Conservation (phyloP, 1,284 basidiomycete genomes). For the Melampsora occidentalis region DNA sequence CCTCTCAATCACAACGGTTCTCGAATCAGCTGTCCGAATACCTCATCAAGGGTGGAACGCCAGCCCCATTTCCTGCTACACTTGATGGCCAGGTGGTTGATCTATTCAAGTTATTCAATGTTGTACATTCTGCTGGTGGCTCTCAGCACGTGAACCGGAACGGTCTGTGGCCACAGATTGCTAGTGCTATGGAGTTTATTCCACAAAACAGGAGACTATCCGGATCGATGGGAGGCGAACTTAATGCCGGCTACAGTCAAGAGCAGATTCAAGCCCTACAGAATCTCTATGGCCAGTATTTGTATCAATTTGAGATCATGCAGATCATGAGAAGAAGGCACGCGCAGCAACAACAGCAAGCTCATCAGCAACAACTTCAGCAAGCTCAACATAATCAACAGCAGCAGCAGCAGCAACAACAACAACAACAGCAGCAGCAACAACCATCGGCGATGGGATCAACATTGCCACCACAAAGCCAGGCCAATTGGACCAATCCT, state of each 20-base stretch:
- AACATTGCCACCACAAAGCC: constrained; percentile 1
- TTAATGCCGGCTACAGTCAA: constrained; percentile 1
- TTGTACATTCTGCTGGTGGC: constrained; percentile 19
- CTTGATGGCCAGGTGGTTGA: constrained; percentile 31
- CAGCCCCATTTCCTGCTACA: constrained; percentile 27
- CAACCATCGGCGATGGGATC: constrained; percentile 16
- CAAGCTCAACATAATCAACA: constrained; percentile 13
- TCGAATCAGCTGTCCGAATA: constrained; percentile 21
- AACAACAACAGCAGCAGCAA: constrained; percentile 15
- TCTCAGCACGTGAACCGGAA: constrained; percentile 1
- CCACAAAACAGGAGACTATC: constrained; percentile 24
- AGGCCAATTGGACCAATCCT: neutral
- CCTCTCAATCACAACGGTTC: constrained; percentile 19
- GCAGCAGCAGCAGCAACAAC: constrained; percentile 23
- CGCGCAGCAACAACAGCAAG: constrained; percentile 25
- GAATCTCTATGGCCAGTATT: constrained; percentile 28
- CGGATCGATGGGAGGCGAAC: neutral
- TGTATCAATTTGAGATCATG: constrained; percentile 24
- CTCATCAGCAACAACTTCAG: constrained; percentile 24
- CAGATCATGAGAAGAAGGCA: constrained; percentile 5
- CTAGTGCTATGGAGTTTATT: constrained; percentile 16
- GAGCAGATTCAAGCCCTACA: constrained; percentile 41
- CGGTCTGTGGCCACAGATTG: constrained; percentile 28
- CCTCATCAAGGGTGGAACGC: constrained; percentile 11
- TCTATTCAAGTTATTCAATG: constrained; percentile 17